Evolutionary conservation across 2,329 filamentous ascomycete species (phyloP), one percentile per base, ranked within the genome.

Genomic region (Epichloe glyceriae): DNA sequence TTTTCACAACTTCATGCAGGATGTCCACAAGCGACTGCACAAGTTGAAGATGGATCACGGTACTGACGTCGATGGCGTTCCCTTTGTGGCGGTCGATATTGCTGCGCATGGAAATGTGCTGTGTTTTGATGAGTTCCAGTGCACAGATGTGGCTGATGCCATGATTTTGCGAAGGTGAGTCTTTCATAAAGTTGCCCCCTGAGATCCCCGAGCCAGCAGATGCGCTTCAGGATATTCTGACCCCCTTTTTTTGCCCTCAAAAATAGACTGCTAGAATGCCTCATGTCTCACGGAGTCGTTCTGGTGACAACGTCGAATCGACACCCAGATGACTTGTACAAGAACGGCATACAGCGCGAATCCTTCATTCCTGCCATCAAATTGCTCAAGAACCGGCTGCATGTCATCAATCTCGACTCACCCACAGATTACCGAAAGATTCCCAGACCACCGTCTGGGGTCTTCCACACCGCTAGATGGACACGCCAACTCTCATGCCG

Each of bases 1-100:
- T 72, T 98, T 98, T 69, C 89, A 97, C 73, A 95, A 95, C 67
- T 98, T 98, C 73, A 98, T 98, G 93, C 93, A 97, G 67, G 87
- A 95, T 66, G 85, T 97, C 46, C 93, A 98, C 70, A 88, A 85
- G 66, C 79, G 91, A 54, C 72, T 97, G 60, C 93, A 97, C 71
- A 82, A 81, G 63, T 83, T 95, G 69, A 96, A 95, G 72, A 85
- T 93, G 78, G 72, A 83, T 60, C 80, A 95, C 65, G 93, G 93
- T 33, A 89, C 83, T 63, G 89, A 96, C 58, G 78, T 95, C 39
- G 93, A 98, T 66, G 88, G 82, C 0, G 79, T 97, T 43, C 91
- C 91, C 0, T 93, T 94, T 63, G 85, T 97, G 17, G 91, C 91
- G 2, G 93, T 91, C n/a, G 85, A 93, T 62, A 93, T 98, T 64